Conservation (phyloP, 108 stramenopile genomes). For the Skeletonema potamos region DNA sequence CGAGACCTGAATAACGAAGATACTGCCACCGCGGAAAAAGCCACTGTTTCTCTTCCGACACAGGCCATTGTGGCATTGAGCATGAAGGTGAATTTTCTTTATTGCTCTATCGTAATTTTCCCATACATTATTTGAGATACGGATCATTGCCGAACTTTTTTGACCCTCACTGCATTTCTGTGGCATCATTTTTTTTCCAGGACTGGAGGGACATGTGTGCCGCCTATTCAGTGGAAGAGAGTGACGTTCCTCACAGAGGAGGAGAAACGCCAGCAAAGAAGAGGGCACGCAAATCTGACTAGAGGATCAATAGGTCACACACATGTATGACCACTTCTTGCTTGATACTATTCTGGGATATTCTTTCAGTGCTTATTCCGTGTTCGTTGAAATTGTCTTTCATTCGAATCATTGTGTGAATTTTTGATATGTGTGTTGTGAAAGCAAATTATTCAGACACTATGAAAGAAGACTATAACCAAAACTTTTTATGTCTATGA, state of each 20-base stretch:
- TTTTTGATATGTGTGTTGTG: background rate
- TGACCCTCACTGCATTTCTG: background rate
- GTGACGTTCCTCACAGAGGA: conserved; percentile 67
- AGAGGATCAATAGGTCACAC: background rate
- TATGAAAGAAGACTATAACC: background rate
- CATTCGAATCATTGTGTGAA: conserved; percentile 1
- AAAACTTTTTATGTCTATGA: background rate
- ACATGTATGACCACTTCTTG: background rate
- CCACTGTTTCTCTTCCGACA: conserved; percentile 25
- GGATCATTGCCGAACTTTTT: background rate
- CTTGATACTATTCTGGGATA: conserved; percentile 13
- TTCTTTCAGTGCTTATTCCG: background rate
- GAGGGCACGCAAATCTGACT: conserved; percentile 6
- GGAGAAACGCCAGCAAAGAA: conserved; percentile 11
- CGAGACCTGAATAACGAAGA: background rate
- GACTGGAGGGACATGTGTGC: conserved; percentile 75
- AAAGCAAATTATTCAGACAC: conserved; percentile 1
- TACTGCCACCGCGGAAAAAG: no score
- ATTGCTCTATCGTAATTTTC: background rate
- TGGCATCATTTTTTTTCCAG: conserved; percentile 6
- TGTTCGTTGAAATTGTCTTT: background rate
- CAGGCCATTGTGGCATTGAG: conserved; percentile 78
- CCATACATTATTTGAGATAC: background rate
- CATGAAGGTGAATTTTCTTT: conserved; percentile 35
- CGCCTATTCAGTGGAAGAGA: conserved; percentile 53